A percentile compares a stretch with the other conserved stretches of the same genome.
Conservation (phyloP, 176 grass and related monocot species). For the Phoenix roebelenii region DNA sequence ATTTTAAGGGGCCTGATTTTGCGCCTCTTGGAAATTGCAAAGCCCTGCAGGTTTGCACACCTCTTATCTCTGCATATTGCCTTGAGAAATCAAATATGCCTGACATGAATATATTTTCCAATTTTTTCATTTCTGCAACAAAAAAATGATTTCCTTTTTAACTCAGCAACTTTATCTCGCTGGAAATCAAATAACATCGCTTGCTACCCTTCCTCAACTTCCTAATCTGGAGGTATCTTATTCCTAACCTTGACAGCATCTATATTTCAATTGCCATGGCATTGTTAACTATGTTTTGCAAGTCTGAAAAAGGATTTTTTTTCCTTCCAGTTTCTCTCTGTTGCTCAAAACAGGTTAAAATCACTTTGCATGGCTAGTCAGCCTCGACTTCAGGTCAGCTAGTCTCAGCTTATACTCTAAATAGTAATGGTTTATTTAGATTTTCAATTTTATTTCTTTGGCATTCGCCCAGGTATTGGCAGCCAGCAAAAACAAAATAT, state of each 20-base stretch:
- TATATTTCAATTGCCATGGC: too few species aligned
- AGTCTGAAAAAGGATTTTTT: constrained; percentile 22
- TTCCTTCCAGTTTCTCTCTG: constrained; percentile 74
- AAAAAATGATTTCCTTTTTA: constrained; percentile 30
- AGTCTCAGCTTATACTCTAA: constrained; percentile 10
- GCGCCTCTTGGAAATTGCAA: constrained; percentile 82
- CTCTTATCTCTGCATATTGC: not conserved
- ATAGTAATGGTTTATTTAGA: not conserved
- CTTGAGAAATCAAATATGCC: not conserved
- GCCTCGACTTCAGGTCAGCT: constrained; percentile 75
- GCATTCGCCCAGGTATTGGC: constrained; percentile 56
- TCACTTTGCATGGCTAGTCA: constrained; percentile 76
- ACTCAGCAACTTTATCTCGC: constrained; percentile 99
- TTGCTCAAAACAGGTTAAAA: constrained; percentile 89
- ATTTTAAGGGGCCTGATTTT: constrained; percentile 72
- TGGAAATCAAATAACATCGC: constrained; percentile 96
- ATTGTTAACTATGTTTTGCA: constrained; percentile 14
- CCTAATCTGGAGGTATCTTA: constrained; percentile 93
- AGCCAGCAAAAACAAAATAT: constrained; percentile 93
- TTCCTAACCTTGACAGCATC: constrained; percentile 7
- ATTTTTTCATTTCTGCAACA: not conserved
- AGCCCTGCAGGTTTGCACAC: constrained; percentile 65
- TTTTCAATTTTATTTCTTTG: constrained; percentile 3
- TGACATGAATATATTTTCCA: not conserved
- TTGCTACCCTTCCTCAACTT: constrained; percentile 70